These are phyloP conservation scores for Lepidium campestre DNA, from an alignment of 441 rosid genomes.

Conservation along the genomic window DNA sequence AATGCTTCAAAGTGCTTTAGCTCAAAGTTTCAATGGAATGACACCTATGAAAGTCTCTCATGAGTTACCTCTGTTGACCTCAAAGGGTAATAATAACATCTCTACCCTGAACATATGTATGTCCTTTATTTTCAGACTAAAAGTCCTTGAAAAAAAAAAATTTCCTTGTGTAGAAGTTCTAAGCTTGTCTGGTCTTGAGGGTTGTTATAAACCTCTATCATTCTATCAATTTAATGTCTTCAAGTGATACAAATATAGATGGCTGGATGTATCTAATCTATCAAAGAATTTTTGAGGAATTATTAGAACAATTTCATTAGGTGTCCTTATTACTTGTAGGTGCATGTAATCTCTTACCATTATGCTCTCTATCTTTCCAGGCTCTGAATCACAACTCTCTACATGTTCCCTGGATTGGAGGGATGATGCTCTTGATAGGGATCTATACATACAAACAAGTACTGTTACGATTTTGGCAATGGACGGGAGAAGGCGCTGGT, in stretches of 20 bases:
- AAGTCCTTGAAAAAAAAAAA: neutral
- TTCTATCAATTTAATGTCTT: neutral
- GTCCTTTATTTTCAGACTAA: neutral
- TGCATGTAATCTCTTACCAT: neutral
- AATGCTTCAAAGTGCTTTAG: conserved; percentile 86
- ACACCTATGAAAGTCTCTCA: conserved; percentile 41
- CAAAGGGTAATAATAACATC: conserved; percentile 40
- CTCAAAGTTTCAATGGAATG: conserved; percentile 69
- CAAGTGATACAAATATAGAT: neutral
- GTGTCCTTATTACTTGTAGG: conserved; percentile 1
- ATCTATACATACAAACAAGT: conserved; percentile 70
- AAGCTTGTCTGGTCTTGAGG: neutral
- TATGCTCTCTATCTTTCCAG: conserved; percentile 38
- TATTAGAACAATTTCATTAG: neutral
- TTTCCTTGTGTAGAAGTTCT: neutral
- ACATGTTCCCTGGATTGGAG: conserved; percentile 72
- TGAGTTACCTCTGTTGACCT: conserved; percentile 32
- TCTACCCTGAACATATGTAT: neutral
- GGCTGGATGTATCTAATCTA: conserved; percentile 13
- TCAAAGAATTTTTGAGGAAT: neutral
- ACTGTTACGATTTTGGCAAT: conserved; percentile 95
- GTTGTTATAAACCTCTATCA: neutral
- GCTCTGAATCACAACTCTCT: conserved; percentile 44
- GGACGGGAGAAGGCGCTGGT: conserved; percentile 99
- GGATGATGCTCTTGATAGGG: conserved; percentile 87